phyloP scores from a whole-genome alignment of 495 filamentous ascomycete species.

The Xylaria bambusicola region DNA sequence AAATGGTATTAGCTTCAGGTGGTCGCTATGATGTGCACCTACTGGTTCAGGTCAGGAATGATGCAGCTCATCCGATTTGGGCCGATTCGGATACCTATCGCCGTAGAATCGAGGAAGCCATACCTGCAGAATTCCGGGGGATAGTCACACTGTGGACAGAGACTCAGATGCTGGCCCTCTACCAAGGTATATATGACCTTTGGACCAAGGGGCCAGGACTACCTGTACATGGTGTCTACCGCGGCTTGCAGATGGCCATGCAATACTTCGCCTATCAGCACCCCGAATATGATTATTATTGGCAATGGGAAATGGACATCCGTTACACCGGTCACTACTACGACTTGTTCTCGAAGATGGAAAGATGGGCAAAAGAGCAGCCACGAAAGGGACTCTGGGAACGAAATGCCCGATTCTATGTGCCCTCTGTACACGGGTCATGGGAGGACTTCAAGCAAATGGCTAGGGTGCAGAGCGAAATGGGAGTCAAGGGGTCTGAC shows the following conservation, averaged over 20 bases:
- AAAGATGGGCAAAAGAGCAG: constrained; percentile 75
- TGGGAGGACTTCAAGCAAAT: constrained; percentile 94
- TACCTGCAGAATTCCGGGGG: constrained; percentile 85
- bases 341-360: constrained; percentile 76
- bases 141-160: constrained; percentile 92
- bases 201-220: constrained; percentile 64
- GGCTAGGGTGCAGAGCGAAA: constrained; percentile 86
- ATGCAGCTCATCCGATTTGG: constrained; percentile 64
- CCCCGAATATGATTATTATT: constrained; percentile 92
- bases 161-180: constrained; percentile 84
- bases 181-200: constrained; percentile 77
- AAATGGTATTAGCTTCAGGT: constrained; percentile 73
- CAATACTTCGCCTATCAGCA: constrained; percentile 89
- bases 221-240: constrained; percentile 87
- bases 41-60: constrained; percentile 73
- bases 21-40: constrained; percentile 82
- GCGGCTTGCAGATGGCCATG: constrained; percentile 88
- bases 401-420: constrained; percentile 86
- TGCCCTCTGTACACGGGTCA: constrained; percentile 81
- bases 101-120: constrained; percentile 60
- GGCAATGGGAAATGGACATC: constrained; percentile 99
- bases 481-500: constrained; percentile 71
- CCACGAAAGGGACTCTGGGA: constrained; percentile 94
- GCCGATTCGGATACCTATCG: constrained; percentile 60
- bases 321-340: constrained; percentile 97